Evolutionary conservation across 2,329 filamentous ascomycete species (phyloP).

Genomic region (Pseudogymnoascus sp.): DNA sequence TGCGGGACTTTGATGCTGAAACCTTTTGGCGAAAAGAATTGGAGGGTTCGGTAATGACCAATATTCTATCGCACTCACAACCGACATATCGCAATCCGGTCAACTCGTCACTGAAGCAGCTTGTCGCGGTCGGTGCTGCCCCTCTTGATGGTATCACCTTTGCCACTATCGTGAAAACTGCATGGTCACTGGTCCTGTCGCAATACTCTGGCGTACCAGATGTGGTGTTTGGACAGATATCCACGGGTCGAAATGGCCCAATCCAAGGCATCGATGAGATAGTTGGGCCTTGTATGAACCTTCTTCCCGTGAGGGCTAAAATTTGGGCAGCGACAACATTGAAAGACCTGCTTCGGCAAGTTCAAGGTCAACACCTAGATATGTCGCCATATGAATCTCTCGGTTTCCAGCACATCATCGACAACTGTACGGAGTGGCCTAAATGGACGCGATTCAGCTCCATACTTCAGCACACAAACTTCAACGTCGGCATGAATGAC

Average conservation of each 20-base stretch:
- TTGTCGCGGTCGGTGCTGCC: background rate
- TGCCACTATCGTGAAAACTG: slow-evolving; percentile 17
- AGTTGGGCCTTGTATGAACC: slow-evolving; percentile 35
- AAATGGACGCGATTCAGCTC: slow-evolving; percentile 46
- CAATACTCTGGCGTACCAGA: slow-evolving; percentile 31
- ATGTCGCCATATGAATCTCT: slow-evolving; percentile 37
- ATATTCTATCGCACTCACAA: background rate
- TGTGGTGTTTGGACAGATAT: slow-evolving; percentile 34
- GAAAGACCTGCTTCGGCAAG: slow-evolving; percentile 34
- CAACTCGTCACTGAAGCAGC: background rate
- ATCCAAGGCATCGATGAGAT: slow-evolving; percentile 33
- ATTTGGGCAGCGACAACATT: slow-evolving; percentile 16
- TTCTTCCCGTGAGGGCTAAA: slow-evolving; percentile 33
- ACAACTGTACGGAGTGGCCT: slow-evolving; percentile 14
- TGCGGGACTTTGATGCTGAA: background rate
- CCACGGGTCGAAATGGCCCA: slow-evolving; percentile 33
- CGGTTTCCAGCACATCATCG: slow-evolving; percentile 34
- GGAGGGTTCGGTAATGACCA: background rate
- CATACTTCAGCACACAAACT: slow-evolving; percentile 42
- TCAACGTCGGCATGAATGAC: slow-evolving; percentile 9
- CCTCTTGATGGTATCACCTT: slow-evolving; percentile 9
- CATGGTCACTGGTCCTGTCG: slow-evolving; percentile 33
- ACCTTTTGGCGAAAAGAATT: background rate
- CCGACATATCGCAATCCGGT: background rate
- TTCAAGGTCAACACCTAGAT: slow-evolving; percentile 38